These are phyloP conservation scores for Annulohypoxylon bovei DNA, from an alignment of 495 filamentous ascomycete genomes.

Conservation along the genomic window DNA sequence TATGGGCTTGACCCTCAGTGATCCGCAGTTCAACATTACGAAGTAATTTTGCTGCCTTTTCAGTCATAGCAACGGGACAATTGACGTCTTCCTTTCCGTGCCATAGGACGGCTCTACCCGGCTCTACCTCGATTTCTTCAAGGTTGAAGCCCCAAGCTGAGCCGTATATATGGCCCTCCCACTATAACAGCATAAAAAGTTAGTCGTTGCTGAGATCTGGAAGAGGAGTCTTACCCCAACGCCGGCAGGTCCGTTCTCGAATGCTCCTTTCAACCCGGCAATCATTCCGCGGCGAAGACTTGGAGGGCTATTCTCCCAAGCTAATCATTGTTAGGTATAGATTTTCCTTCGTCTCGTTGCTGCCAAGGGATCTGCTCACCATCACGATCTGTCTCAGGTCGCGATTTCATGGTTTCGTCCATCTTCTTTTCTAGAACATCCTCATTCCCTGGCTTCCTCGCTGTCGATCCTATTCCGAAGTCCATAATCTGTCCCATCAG, in stretches of 20 bases:
- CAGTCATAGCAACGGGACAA: constrained; percentile 22
- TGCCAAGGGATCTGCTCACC: neutral
- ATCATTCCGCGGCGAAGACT: neutral
- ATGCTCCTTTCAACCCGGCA: constrained; percentile 6
- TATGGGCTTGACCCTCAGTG: constrained; percentile 15
- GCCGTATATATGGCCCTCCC: constrained; percentile 23
- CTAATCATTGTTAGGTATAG: constrained; percentile 5
- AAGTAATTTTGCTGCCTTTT: constrained; percentile 29
- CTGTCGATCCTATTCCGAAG: neutral
- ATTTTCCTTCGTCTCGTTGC: neutral
- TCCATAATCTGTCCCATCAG: neutral
- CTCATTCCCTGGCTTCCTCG: neutral
- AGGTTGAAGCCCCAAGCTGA: constrained; percentile 29
- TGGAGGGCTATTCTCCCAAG: neutral
- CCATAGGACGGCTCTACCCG: constrained; percentile 16
- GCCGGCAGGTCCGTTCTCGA: constrained; percentile 5
- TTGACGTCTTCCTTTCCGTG: constrained; percentile 30
- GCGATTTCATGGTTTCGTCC: neutral
- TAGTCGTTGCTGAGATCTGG: neutral
- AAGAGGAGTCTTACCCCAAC: constrained; percentile 13
- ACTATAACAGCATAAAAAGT: neutral
- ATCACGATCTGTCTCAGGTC: constrained; percentile 10
- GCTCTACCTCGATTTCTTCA: constrained; percentile 9
- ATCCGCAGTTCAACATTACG: constrained; percentile 14
- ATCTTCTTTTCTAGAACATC: neutral